Evolutionary conservation across 2,329 filamentous ascomycete species (phyloP).

Genomic region (Pseudocercospora vitis): DNA sequence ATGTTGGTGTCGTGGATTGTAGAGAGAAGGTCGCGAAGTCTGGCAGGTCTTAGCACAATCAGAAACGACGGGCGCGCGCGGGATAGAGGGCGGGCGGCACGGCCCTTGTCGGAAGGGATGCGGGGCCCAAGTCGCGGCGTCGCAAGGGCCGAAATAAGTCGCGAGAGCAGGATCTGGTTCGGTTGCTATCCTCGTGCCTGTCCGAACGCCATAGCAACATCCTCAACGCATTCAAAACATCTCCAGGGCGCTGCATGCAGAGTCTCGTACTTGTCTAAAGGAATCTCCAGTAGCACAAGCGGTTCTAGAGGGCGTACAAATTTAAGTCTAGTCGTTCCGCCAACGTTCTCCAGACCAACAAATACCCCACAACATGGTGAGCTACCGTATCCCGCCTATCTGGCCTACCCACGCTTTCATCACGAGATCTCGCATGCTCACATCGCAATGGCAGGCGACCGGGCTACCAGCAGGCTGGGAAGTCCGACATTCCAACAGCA

Average conservation of each 20-base stretch:
- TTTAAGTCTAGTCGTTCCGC: background rate
- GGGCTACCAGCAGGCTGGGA: slow-evolving; percentile 53
- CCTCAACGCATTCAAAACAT: background rate
- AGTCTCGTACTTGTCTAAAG: too few species aligned
- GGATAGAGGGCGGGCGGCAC: too few species aligned
- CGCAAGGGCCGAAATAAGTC: background rate
- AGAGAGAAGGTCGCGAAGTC: slow-evolving; percentile 1
- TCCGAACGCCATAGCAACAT: slow-evolving; percentile 3
- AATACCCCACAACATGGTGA: slow-evolving; percentile 14
- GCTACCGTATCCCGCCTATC: slow-evolving; percentile 7
- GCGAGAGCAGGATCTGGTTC: background rate
- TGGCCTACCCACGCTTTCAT: slow-evolving; percentile 2
- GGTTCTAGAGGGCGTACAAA: background rate
- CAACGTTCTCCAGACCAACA: slow-evolving; percentile 9
- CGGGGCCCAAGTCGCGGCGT: too few species aligned
- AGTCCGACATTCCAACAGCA: slow-evolving; percentile 95
- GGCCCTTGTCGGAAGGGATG: too few species aligned
- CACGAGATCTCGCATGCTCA: slow-evolving; percentile 11
- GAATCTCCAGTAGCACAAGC: too few species aligned
- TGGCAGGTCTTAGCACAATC: background rate
- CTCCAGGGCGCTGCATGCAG: background rate
- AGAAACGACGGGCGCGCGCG: background rate
- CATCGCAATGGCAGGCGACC: slow-evolving; percentile 29
- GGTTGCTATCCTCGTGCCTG: slow-evolving; percentile 1
- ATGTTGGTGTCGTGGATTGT: background rate